Percentiles rank a stretch among this genome's conserved stretches.
phyloP scores from a whole-genome alignment of 306 rosid genomes.

The Boehmeria nivea region DNA sequence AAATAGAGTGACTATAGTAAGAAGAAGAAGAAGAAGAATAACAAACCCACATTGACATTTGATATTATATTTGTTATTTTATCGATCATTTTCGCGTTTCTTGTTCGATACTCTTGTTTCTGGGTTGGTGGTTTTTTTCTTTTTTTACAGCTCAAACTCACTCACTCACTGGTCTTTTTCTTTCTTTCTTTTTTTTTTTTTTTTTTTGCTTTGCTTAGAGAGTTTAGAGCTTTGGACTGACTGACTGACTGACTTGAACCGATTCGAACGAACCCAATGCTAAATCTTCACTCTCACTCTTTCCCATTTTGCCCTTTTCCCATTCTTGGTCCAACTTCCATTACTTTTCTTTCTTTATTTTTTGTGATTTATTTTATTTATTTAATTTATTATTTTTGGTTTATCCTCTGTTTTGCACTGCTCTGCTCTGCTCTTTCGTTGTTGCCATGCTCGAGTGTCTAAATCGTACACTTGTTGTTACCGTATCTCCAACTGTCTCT shows the following conservation, averaged over 20 bases:
- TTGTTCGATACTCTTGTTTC: no score
- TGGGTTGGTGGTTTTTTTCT: no score
- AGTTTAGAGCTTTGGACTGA: not conserved
- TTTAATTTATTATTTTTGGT: not conserved
- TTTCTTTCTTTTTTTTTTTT: no score
- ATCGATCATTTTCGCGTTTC: no score
- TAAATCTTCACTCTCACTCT: not conserved
- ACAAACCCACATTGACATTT: no score
- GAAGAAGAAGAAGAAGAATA: no score
- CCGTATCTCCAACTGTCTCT: slow-evolving; percentile 20
- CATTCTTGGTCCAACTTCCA: slow-evolving; percentile 7
- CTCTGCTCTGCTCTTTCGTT: not conserved
- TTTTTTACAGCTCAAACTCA: no score
- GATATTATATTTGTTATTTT: no score
- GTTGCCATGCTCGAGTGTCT: slow-evolving; percentile 11
- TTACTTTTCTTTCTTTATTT: not conserved
- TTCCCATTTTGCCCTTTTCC: slow-evolving; percentile 21
- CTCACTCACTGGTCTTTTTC: no score
- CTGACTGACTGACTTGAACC: not conserved
- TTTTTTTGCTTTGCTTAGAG: no score
- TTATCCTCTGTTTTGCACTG: not conserved
- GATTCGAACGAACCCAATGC: slow-evolving; percentile 2
- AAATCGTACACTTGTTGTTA: slow-evolving; percentile 19
- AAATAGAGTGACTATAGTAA: no score
- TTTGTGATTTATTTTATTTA: not conserved